phyloP scores from a whole-genome alignment of 345 rosid genomes.

The Syzygium aqueum region DNA sequence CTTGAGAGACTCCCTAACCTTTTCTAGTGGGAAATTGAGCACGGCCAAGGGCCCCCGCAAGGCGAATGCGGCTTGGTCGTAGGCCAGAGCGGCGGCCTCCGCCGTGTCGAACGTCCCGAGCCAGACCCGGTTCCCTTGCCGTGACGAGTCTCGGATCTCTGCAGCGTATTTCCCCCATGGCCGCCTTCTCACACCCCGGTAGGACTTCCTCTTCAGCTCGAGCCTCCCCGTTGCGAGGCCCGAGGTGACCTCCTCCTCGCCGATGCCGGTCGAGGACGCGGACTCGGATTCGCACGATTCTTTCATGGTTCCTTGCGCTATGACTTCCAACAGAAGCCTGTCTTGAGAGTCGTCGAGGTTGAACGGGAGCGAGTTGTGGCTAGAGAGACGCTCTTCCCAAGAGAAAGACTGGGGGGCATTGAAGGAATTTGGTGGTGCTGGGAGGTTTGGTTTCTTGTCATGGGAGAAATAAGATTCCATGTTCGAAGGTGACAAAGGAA shows the following conservation, averaged over 20 bases:
- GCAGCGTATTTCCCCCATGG: constrained; percentile 83
- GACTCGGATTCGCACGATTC: background rate
- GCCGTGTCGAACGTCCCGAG: constrained; percentile 65
- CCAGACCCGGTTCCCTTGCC: constrained; percentile 67
- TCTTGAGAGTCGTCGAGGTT: background rate
- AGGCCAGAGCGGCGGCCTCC: constrained; percentile 68
- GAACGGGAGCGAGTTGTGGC: background rate
- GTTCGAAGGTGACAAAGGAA: background rate
- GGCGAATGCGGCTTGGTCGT: constrained; percentile 67
- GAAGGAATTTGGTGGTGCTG: background rate
- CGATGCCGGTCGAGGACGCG: background rate
- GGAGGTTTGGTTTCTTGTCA: background rate
- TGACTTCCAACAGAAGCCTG: background rate
- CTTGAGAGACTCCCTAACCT: constrained; percentile 33
- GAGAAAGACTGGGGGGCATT: background rate
- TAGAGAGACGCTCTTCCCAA: background rate
- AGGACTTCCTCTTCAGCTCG: background rate
- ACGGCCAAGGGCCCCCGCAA: constrained; percentile 45
- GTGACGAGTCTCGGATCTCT: constrained; percentile 62
- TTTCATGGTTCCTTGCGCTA: background rate
- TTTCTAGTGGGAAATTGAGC: constrained; percentile 45
- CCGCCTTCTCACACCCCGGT: constrained; percentile 27
- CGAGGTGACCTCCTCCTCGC: background rate
- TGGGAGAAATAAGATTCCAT: background rate
- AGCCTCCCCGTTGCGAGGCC: background rate